Evolutionary conservation across 805 yeast genomes (phyloP), one percentile per base, ranked within the genome.

Genomic region (Candida sonorensis): DNA sequence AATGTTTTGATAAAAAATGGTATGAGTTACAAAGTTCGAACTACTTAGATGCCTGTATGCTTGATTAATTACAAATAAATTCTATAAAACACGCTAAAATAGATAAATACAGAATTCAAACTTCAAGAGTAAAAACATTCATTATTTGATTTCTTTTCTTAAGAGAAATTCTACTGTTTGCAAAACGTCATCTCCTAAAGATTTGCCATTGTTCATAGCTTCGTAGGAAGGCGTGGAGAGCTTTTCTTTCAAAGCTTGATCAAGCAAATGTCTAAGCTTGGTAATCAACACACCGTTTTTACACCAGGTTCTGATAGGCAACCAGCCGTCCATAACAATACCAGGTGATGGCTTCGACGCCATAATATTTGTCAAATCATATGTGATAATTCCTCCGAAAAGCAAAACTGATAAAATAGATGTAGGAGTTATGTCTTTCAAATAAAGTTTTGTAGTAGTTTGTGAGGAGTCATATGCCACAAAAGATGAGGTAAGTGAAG

Each of bases 291-390:
- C 95, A 1, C 88, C 97, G 47, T 88, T 85, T 43, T 92, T 83
- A 42, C 95, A 81, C 97, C 97, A 90, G 1, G 96, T 85, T 40
- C 84, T 67, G 10, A 90, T 68, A 1, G 96, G 94, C 21, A 85
- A 58, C 97, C 97, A 88, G n/a, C 69, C 69, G 44, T 85, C 95
- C 34, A 90, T 61, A 7, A 86, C 76, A 22, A 92, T 72, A 15
- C 97, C 97, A 0, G 95, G 94, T 0, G 87, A 72, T 4, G 77
- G 67, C 25, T 62, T 67, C 1, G 70, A 61, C 0, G 67, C 53
- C 20, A 55, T 40, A 9, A 61, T 42, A 7, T 58, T 49, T 9
- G 63, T 51, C 30, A 77, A 43, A 44, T 81, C 84, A 50, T 77
- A 81, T 24, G 64, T 55, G 13, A 82, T 67, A 1, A 72, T 69